phyloP scores from a whole-genome alignment of 2,329 filamentous ascomycete species.

The Talaromyces sp. region DNA sequence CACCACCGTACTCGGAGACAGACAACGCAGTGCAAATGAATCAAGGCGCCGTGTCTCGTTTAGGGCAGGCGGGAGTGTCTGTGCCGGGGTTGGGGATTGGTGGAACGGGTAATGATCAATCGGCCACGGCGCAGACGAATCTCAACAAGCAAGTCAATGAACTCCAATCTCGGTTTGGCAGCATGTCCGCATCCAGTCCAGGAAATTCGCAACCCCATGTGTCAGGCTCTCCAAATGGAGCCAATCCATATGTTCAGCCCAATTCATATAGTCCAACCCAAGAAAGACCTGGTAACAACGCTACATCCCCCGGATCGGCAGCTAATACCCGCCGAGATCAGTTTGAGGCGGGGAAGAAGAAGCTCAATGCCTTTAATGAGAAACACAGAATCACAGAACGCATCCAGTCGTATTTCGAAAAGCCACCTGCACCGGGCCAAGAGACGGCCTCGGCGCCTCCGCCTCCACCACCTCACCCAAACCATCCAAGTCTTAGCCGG shows the following conservation, averaged over 20 bases:
- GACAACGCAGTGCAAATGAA: slow-evolving; percentile 41
- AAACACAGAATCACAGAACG: slow-evolving; percentile 54
- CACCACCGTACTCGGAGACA: slow-evolving; percentile 43
- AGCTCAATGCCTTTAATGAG: slow-evolving; percentile 54
- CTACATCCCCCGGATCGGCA: slow-evolving; percentile 43
- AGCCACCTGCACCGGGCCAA: slow-evolving; percentile 24
- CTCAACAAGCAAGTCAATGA: slow-evolving; percentile 52
- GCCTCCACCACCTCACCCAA: slow-evolving; percentile 19
- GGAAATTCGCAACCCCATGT: slow-evolving; percentile 14
- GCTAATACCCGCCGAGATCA: slow-evolving; percentile 65
- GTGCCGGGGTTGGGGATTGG: slow-evolving; percentile 75
- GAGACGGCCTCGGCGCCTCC: slow-evolving; percentile 14
- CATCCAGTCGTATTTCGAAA: slow-evolving; percentile 43
- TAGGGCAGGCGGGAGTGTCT: slow-evolving; percentile 69
- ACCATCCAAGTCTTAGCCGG: slow-evolving; percentile 18
- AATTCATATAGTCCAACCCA: slow-evolving; percentile 45
- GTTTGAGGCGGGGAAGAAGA: slow-evolving; percentile 55
- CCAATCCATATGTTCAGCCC: slow-evolving; percentile 9
- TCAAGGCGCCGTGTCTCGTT: slow-evolving; percentile 57
- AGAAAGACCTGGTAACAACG: slow-evolving; percentile 42
- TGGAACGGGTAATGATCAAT: slow-evolving; percentile 21
- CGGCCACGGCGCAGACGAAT: slow-evolving; percentile 23
- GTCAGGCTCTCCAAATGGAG: not conserved
- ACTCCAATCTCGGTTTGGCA: slow-evolving; percentile 63
- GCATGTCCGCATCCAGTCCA: slow-evolving; percentile 38